These are phyloP conservation scores for Phyllostachys edulis DNA, from an alignment of 176 grass and related monocot genomes.

Conservation along the genomic window DNA sequence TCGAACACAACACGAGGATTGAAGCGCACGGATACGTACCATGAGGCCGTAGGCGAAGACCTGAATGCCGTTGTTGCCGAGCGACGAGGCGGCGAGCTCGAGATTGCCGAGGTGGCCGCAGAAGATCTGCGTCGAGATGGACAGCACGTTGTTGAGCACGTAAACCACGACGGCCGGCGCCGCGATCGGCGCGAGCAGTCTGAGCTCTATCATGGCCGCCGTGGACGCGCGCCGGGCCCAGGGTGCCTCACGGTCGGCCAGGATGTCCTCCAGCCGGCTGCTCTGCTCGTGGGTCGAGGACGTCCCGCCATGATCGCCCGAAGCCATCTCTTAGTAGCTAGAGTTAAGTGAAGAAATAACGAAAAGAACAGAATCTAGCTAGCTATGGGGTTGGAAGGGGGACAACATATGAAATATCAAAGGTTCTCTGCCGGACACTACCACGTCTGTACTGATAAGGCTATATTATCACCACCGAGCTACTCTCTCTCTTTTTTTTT, in stretches of 20 bases:
- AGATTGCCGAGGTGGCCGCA: conserved; percentile 64
- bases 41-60: conserved; percentile 74
- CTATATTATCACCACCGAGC: too few relatives aligned
- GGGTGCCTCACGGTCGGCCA: conserved; percentile 9
- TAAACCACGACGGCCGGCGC: conserved; percentile 60
- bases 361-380: too few relatives aligned
- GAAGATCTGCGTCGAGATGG: conserved; percentile 65
- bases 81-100: conserved; percentile 59
- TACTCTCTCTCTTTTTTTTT: too few relatives aligned
- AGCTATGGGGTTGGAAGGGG: neutral
- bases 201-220: conserved; percentile 30
- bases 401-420: neutral
- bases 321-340: neutral
- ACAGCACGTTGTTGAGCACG: conserved; percentile 69
- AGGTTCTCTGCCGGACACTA: neutral
- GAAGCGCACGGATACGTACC: conserved; percentile 26
- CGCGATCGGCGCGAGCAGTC: conserved; percentile 44
- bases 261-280: conserved; percentile 46
- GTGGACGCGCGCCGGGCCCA: neutral
- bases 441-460: too few relatives aligned
- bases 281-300: too few relatives aligned
- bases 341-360: neutral
- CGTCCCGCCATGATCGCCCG: neutral
- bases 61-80: conserved; percentile 71
- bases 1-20: too few relatives aligned